Conservation (phyloP, 2,329 filamentous ascomycete species). For the Claviceps maximensis region DNA sequence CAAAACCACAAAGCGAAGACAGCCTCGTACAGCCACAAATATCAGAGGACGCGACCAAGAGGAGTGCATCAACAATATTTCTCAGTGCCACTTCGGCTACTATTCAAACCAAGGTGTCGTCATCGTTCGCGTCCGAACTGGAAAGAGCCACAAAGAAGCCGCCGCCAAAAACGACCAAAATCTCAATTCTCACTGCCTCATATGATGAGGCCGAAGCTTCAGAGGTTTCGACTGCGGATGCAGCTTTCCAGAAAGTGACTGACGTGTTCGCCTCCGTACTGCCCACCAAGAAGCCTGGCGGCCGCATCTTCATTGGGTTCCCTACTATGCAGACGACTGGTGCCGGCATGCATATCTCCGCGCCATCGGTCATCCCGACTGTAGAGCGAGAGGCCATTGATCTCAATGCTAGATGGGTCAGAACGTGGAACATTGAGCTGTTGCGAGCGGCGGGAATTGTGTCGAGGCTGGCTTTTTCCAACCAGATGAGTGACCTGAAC, state of each 20-base stretch:
- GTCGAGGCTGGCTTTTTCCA: constrained; percentile 72
- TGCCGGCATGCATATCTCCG: constrained; percentile 84
- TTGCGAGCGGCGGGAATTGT: constrained; percentile 82
- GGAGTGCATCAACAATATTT: constrained; percentile 70
- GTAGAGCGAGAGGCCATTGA: constrained; percentile 96
- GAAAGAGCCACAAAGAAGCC: constrained; percentile 96
- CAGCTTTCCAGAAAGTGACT: constrained; percentile 40
- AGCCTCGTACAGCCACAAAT: constrained; percentile 48
- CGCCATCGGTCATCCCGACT: constrained; percentile 90
- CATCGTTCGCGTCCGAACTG: constrained; percentile 67
- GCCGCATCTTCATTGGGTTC: constrained; percentile 93
- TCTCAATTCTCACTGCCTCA: constrained; percentile 82
- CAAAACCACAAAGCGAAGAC: constrained; percentile 50
- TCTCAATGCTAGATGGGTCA: constrained; percentile 86
- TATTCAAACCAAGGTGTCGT: constrained; percentile 61
- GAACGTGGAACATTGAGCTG: constrained; percentile 92
- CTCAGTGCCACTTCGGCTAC: constrained; percentile 75
- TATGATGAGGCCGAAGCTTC: constrained; percentile 69
- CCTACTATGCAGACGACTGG: constrained; percentile 96
- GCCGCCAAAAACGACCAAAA: constrained; percentile 72
- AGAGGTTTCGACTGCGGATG: constrained; percentile 32
- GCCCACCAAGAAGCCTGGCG: constrained; percentile 67
- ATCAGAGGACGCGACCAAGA: constrained; percentile 56
- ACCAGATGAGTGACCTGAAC: constrained; percentile 72
- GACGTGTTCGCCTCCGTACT: constrained; percentile 87